phyloP scores from a whole-genome alignment of 1,284 basidiomycete species.

The Xerocomus minutiporus region DNA sequence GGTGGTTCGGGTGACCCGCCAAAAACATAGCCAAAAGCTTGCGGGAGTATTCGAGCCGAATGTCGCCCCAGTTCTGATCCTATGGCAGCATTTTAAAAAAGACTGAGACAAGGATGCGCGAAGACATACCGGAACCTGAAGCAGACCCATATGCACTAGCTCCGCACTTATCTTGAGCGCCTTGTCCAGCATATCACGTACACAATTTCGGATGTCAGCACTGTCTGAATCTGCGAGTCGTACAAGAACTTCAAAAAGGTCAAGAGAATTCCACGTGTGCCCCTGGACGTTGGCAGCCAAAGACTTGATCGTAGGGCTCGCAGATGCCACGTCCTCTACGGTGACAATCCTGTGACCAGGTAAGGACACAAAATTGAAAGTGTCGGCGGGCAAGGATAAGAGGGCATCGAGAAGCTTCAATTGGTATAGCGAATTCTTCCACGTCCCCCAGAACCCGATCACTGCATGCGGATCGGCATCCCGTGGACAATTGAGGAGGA shows the following conservation, averaged over 20 bases:
- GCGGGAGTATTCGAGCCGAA: slow-evolving; percentile 81
- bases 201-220: slow-evolving; percentile 65
- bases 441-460: slow-evolving; percentile 75
- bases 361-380: slow-evolving; percentile 86
- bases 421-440: slow-evolving; percentile 85
- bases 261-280: slow-evolving; percentile 92
- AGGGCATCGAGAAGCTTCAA: slow-evolving; percentile 85
- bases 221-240: slow-evolving; percentile 69
- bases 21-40: slow-evolving; percentile 90
- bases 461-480: slow-evolving; percentile 72
- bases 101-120: not conserved
- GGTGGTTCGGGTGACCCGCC: slow-evolving; percentile 87
- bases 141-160: slow-evolving; percentile 87
- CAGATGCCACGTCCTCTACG: slow-evolving; percentile 77
- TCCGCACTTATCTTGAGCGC: slow-evolving; percentile 92
- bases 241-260: slow-evolving; percentile 87
- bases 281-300: slow-evolving; percentile 82
- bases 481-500: slow-evolving; percentile 68
- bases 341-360: slow-evolving; percentile 79
- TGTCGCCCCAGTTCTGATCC: slow-evolving; percentile 83
- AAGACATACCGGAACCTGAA: slow-evolving; percentile 73
- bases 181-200: slow-evolving; percentile 88
- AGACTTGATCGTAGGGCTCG: slow-evolving; percentile 83
- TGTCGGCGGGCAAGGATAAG: slow-evolving; percentile 82
- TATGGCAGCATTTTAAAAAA: slow-evolving; percentile 21